Conservation (phyloP, 129 eudicot species). For the Gnaphalium uliginosum region DNA sequence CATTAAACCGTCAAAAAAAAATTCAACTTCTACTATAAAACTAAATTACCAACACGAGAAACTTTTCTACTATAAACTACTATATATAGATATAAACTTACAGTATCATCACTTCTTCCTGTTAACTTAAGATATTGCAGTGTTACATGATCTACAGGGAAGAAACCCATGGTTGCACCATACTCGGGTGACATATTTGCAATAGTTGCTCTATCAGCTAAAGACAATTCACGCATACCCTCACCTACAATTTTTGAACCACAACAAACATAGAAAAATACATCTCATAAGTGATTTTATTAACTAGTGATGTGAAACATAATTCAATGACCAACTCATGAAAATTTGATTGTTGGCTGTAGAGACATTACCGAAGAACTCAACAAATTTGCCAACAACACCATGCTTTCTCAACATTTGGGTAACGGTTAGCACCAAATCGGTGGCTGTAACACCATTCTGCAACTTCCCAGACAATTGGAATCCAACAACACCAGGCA, state of each 20-base stretch:
- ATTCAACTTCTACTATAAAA: neutral
- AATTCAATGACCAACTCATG: neutral
- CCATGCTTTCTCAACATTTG: slow-evolving; percentile 99
- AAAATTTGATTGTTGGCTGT: neutral
- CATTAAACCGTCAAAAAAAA: neutral
- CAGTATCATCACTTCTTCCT: slow-evolving; percentile 96
- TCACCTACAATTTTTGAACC: slow-evolving; percentile 49
- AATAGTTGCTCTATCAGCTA: slow-evolving; percentile 99
- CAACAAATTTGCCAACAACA: slow-evolving; percentile 97
- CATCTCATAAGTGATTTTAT: neutral
- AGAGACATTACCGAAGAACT: slow-evolving; percentile 67
- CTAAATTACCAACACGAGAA: neutral
- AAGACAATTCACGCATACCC: slow-evolving; percentile 74
- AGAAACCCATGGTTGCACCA: slow-evolving; percentile 99
- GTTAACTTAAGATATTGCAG: slow-evolving; percentile 89
- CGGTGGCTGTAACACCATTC: slow-evolving; percentile 98
- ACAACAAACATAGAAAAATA: neutral
- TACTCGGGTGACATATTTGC: slow-evolving; percentile 99
- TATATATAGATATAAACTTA: slow-evolving; percentile 33
- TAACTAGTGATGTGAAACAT: slow-evolving; percentile 6
- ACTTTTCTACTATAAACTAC: neutral
- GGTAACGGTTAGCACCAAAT: slow-evolving; percentile 93
- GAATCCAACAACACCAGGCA: slow-evolving; percentile 98
- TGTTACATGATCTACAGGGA: slow-evolving; percentile 95
- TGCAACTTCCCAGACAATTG: slow-evolving; percentile 80